Conservation (phyloP, 495 filamentous ascomycete genomes). For the Penicillium desertorum region DNA sequence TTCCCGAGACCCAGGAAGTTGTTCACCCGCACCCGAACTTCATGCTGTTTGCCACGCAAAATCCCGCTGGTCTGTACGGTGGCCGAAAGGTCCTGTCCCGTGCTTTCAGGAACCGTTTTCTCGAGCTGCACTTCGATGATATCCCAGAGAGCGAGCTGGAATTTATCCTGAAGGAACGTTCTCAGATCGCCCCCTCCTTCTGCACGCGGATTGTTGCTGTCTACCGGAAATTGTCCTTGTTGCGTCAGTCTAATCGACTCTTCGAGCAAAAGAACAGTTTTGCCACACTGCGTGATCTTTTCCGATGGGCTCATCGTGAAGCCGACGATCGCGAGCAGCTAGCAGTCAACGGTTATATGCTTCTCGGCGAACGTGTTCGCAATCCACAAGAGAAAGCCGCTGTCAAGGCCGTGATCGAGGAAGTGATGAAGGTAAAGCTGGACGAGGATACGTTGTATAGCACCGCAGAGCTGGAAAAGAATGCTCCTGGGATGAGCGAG, state of each 20-base stretch:
- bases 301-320: constrained; percentile 89
- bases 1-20: constrained; percentile 94
- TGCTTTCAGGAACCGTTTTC: constrained; percentile 93
- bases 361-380: constrained; percentile 91
- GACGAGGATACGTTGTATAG: constrained; percentile 73
- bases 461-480: constrained; percentile 53
- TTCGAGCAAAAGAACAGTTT: constrained; percentile 99
- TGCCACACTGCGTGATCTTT: constrained; percentile 93
- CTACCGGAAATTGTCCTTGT: constrained; percentile 82
- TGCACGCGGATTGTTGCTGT: constrained; percentile 88
- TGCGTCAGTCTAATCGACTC: constrained; percentile 83
- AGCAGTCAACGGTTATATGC: constrained; percentile 91
- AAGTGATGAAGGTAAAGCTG: constrained; percentile 84
- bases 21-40: constrained; percentile 91
- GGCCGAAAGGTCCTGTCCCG: constrained; percentile 89
- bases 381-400: constrained; percentile 80
- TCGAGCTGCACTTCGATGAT: constrained; percentile 97
- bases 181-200: constrained; percentile 86
- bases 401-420: constrained; percentile 86
- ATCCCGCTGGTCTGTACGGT: constrained; percentile 93
- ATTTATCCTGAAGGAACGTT: constrained; percentile 83
- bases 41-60: constrained; percentile 99
- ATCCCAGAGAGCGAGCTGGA: constrained; percentile 96
- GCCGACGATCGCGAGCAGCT: constrained; percentile 85
- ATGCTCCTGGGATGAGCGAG: constrained; percentile 39